Evolutionary conservation across 495 filamentous ascomycete species (phyloP), one percentile per base, ranked within the genome.

Genomic region (Aspergillus homomorphus): DNA sequence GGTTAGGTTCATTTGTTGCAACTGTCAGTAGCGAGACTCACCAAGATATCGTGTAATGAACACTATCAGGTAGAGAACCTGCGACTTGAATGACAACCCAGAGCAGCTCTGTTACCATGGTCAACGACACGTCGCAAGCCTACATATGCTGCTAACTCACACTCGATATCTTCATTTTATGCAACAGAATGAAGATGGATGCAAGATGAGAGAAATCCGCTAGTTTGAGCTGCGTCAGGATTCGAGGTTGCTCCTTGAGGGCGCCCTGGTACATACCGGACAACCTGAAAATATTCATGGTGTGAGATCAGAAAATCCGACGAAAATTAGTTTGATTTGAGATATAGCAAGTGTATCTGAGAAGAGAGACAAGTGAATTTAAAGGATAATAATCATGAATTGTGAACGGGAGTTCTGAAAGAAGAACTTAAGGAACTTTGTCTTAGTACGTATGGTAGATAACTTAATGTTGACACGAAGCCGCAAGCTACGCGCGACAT

Each of bases 51-150:
- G 84, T 49, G 92, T 93, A 21, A 92, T 67, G 73, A 98, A 98
- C 55, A 98, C 95, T 41, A 96, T 77, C 60, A 98, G 74, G 75
- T 98, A 98, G 41, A 98, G 79, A 23, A 85, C 87, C 80, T 98
- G 94, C 53, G 94, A 96, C 73, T 98, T 98, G 82, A 98, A 96
- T 5, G 94, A 98, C 74, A 98, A 89, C 59, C 94, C 94, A 14
- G 93, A 87, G 66, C 92, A 96, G 79, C 91, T 96, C 94, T 98
- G 78, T 16, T 24, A 50, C 14, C 18, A 42, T 26, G 50, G 20
- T 38, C 33, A 38, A 38, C 10, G 4, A 6, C 12, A 2, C 12
- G 33, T 14, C 2, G 12, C 2, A 14, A 12, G 12, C 4, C 5
- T 30, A 24, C 9, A 42, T 16, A 26, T 33, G 33, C 46, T 38